phyloP scores from a whole-genome alignment of 805 yeast genomes.

The Wickerhamiella azymoides region DNA sequence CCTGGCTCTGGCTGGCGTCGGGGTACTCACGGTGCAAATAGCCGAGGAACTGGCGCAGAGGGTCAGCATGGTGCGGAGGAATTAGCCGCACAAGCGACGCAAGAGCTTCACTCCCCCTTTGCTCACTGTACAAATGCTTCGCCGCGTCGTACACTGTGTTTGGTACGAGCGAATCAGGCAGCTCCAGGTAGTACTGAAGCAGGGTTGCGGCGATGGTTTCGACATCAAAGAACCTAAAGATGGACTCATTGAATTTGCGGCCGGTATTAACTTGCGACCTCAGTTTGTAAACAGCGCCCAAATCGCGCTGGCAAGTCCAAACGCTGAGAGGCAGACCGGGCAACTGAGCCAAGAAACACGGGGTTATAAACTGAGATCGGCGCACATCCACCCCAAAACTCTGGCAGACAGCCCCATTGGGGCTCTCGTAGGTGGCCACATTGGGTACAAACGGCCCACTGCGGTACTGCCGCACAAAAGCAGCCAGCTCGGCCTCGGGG shows the following conservation, averaged over 20 bases:
- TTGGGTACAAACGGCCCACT: conserved; percentile 65
- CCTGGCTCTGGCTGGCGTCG: not conserved
- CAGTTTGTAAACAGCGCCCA: conserved; percentile 44
- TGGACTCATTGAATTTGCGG: conserved; percentile 20
- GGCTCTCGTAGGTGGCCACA: conserved; percentile 57
- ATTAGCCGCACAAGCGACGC: conserved; percentile 17
- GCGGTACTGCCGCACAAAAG: conserved; percentile 43
- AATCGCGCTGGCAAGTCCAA: conserved; percentile 48
- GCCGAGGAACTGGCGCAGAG: conserved; percentile 14
- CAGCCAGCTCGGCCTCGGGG: conserved; percentile 47
- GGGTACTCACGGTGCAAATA: conserved; percentile 10
- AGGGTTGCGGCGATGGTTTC: conserved; percentile 46
- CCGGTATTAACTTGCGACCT: conserved; percentile 31
- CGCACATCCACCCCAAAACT: conserved; percentile 68
- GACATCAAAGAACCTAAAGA: conserved; percentile 31
- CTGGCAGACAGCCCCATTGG: conserved; percentile 51
- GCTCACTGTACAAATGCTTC: conserved; percentile 37
- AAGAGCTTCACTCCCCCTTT: conserved; percentile 11
- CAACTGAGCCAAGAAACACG: conserved; percentile 43
- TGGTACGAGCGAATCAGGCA: conserved; percentile 62
- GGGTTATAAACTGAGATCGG: conserved; percentile 49
- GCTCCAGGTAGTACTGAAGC: conserved; percentile 52
- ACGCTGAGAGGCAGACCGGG: not conserved
- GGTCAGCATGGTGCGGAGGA: conserved; percentile 15
- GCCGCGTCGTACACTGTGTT: conserved; percentile 44